Evolutionary conservation across 192 early-diverging fungal species (phyloP), one percentile per base, ranked within the genome.

Genomic region (Mortierella alpina): DNA sequence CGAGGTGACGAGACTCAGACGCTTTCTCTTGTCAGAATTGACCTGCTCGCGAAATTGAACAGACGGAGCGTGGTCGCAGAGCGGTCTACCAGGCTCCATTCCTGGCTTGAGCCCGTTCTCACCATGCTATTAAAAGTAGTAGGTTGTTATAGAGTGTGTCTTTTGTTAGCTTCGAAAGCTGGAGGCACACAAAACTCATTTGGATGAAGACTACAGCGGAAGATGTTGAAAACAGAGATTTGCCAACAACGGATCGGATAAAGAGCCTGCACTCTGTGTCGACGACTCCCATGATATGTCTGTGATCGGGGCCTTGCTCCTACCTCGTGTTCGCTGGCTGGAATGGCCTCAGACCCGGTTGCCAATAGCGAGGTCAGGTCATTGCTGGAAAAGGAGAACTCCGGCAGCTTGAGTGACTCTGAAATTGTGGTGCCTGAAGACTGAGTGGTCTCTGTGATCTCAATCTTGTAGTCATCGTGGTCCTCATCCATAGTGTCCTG

Each of bases 321-420:
- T 31, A 31, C 31, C 31, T 31, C 31, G 31, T 31, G 3, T 57
- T 62, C 0, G 7, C 11, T 1, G n/a, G 41, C 8, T 15, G 31
- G n/a, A 56, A 12, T 0, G 62, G 31, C 10, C 40, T 57, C 51
- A n/a, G 20, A n/a, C 41, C 39, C 42, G 13, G 59, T 18, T 14
- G 57, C 40, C 59, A 48, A 66, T 14, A 79, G 52, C 2, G 75
- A 79, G 8, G 46, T 50, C n/a, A 71, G 20, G 20, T 79, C 69
- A 59, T 72, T 79, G 47, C 40, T 71, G 12, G 75, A 79, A 31
- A 79, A 71, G 0, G 75, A 71, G 6, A 79, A 42, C 10, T 79
- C 75, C 1, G 63, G 58, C 1, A 79, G 59, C 42, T 62, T 68
- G 15, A 76, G 52, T 17, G 66, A 46, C 14, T 31, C 31, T 31